These are phyloP conservation scores for Microcyclosporella mali DNA, from an alignment of 2,329 filamentous ascomycete species.

Conservation along the genomic window DNA sequence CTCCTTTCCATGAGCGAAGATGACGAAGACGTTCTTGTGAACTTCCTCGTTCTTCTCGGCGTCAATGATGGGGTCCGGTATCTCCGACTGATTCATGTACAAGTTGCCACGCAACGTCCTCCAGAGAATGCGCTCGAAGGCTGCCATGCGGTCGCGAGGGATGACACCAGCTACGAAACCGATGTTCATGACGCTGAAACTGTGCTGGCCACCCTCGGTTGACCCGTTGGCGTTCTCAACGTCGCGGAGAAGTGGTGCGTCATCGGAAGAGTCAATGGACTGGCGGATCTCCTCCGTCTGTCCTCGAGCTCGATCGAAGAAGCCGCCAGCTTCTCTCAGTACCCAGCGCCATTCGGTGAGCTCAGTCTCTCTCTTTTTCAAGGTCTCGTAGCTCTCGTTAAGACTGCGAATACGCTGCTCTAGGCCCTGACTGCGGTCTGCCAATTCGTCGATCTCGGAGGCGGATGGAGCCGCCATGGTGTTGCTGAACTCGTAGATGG, in stretches of 20 bases:
- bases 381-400: constrained; percentile 96
- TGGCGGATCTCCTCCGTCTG: constrained; percentile 95
- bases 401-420: constrained; percentile 86
- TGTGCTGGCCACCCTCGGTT: constrained; percentile 27
- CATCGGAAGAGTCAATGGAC: constrained; percentile 77
- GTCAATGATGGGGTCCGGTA: constrained; percentile 85
- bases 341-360: constrained; percentile 99
- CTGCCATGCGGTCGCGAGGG: constrained; percentile 80
- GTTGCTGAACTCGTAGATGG: constrained; percentile 80
- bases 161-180: constrained; percentile 97
- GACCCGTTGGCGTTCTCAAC: constrained; percentile 65
- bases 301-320: constrained; percentile 93
- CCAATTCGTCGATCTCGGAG: constrained; percentile 91
- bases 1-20: constrained; percentile 97
- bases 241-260: constrained; percentile 87
- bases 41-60: constrained; percentile 86
- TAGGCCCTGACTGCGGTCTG: constrained; percentile 84
- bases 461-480: constrained; percentile 81
- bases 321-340: constrained; percentile 87
- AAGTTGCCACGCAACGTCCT: constrained; percentile 92
- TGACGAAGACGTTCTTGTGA: constrained; percentile 98
- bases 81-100: constrained; percentile 99
- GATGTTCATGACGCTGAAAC: constrained; percentile 95
- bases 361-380: constrained; percentile 96
- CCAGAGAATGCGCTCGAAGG: constrained; percentile 97